Base-by-base conservation (phyloP, 2,329 filamentous ascomycete genomes). In the Cylindrodendrum hubeiense region DNA sequence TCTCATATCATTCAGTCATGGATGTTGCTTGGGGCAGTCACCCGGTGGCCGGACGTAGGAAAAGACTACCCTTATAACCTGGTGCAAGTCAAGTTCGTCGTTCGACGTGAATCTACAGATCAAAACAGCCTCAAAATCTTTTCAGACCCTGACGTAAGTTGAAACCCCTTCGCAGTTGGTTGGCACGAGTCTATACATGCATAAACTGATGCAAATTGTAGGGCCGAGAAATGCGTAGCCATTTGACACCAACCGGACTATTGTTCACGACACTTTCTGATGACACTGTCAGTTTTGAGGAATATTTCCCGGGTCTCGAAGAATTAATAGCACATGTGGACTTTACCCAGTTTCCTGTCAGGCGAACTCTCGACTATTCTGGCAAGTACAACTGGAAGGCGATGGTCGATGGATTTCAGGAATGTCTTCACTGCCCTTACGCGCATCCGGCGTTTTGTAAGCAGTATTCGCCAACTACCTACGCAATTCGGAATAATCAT, bases 361-460 rank as follows among this genome's bases (percentile, higher is more conserved):
- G 85, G 3, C 80, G 82, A 22, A 85, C 83, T 46, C 85, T 88
- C 67, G 82, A 80, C n/a, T 89, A 88, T 60, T 80, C 84, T 54
- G 86, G 86, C 3, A 79, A 80, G 0, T 88, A 88, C 78, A 89
- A 89, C 58, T 70, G 68, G 68, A 70, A 70, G 46, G 57, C 67
- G 5, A 63, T 67, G 54, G 60, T 68, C n/a, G 67, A 69, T 21
- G 67, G 65, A 15, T 69, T 60, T 28, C 67, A 69, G 73, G 86
- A 88, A 75, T 89, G 86, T 66, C 80, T 88, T 21, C 86, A 88
- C 72, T 88, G 86, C 76, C 83, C 86, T 70, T 88, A 88, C 74
- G 87, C 86, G 0, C 86, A 89, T 65, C 86, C 85, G 0, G 84
- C 83, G 5, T 88, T 88, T 74, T 83, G 82, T 21, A 79, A 86